Conservation (phyloP, 2,329 filamentous ascomycete genomes). For the Sphaerostilbella broomeana region DNA sequence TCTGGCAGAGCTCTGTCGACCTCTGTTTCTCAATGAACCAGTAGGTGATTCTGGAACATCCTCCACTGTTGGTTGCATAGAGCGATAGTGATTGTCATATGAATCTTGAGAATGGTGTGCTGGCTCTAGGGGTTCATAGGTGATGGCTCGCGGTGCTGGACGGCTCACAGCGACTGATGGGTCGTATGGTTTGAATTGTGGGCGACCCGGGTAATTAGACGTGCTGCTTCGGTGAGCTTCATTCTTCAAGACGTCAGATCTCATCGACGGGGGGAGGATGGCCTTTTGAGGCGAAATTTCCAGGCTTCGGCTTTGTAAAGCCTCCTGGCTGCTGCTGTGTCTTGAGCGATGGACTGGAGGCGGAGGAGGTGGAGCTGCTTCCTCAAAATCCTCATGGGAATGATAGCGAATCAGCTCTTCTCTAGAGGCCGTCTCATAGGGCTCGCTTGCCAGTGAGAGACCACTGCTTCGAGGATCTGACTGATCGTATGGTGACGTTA, state of each 20-base stretch:
- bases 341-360: slow-evolving; percentile 49
- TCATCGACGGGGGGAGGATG: slow-evolving; percentile 45
- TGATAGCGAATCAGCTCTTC: slow-evolving; percentile 30
- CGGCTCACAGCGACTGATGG: slow-evolving; percentile 33
- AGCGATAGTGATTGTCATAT: slow-evolving; percentile 41
- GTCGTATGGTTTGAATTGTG: slow-evolving; percentile 46
- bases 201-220: slow-evolving; percentile 46
- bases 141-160: slow-evolving; percentile 5
- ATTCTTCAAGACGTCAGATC: slow-evolving; percentile 50
- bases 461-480: slow-evolving; percentile 27
- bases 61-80: slow-evolving; percentile 58
- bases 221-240: slow-evolving; percentile 50
- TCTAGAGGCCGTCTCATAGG: slow-evolving; percentile 24
- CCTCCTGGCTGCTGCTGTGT: slow-evolving; percentile 39
- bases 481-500: slow-evolving; percentile 30
- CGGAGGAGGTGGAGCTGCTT: slow-evolving; percentile 46
- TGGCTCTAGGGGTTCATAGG: slow-evolving; percentile 20
- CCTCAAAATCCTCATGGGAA: slow-evolving; percentile 32
- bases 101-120: slow-evolving; percentile 48
- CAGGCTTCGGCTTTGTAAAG: slow-evolving; percentile 33
- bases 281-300: slow-evolving; percentile 38
- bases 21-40: slow-evolving; percentile 21
- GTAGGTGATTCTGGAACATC: slow-evolving; percentile 52
- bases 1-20: slow-evolving; percentile 20
- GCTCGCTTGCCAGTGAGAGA: slow-evolving; percentile 28